A percentile compares a stretch with the other conserved stretches of the same genome.
These are phyloP conservation scores for Aspergillus bombycis DNA, from an alignment of 2,329 filamentous ascomycete species.

Conservation along the genomic window DNA sequence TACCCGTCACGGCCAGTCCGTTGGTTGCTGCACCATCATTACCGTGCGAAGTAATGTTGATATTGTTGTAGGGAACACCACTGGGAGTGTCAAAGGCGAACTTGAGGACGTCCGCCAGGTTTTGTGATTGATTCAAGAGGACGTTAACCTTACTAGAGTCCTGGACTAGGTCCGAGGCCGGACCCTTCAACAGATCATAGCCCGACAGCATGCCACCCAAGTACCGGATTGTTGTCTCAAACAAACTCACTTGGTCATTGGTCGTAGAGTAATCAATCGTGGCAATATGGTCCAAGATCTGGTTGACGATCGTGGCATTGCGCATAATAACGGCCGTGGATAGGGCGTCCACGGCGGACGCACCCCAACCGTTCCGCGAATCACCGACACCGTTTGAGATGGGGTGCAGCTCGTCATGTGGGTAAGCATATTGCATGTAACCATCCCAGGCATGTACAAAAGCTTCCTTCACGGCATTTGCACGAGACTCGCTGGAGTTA, in stretches of 20 bases:
- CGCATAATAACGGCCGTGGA: constrained; percentile 80
- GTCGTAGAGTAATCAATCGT: constrained; percentile 72
- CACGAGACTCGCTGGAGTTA: constrained; percentile 39
- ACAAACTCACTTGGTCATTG: constrained; percentile 68
- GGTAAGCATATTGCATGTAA: constrained; percentile 74
- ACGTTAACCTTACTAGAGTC: constrained; percentile 56
- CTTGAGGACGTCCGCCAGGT: constrained; percentile 72
- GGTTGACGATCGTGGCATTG: constrained; percentile 66
- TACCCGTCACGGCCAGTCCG: constrained; percentile 75
- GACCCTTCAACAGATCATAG: constrained; percentile 68
- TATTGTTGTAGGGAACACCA: constrained; percentile 72
- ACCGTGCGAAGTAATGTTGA: constrained; percentile 61
- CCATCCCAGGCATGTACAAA: constrained; percentile 74
- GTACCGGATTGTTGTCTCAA: constrained; percentile 90
- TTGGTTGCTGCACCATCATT: constrained; percentile 61
- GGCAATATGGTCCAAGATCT: constrained; percentile 72
- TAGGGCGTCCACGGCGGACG: constrained; percentile 78
- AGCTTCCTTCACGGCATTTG: constrained; percentile 66
- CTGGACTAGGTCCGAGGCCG: constrained; percentile 56
- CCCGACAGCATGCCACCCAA: constrained; percentile 78
- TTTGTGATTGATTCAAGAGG: constrained; percentile 68
- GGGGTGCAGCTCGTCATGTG: constrained; percentile 74
- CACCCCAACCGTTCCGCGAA: constrained; percentile 81
- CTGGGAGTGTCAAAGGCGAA: constrained; percentile 77
- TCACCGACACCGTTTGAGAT: constrained; percentile 67